These are phyloP conservation scores for Grosmannia serpens DNA, from an alignment of 2,329 filamentous ascomycete genomes.

Conservation along the genomic window DNA sequence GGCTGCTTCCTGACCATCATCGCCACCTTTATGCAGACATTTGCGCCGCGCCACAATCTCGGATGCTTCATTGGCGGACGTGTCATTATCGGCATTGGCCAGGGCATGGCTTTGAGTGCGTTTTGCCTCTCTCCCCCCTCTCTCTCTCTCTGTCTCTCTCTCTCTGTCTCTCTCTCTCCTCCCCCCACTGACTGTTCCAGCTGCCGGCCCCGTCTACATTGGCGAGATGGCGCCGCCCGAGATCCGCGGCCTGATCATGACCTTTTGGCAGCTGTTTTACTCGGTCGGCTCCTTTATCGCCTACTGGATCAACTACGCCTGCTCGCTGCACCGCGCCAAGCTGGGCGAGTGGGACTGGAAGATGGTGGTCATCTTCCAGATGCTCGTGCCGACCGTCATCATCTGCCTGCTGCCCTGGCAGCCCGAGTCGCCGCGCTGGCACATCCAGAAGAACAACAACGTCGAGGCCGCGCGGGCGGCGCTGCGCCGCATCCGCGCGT, in stretches of 20 bases:
- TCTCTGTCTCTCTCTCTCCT: too few relatives aligned
- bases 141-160: too few relatives aligned
- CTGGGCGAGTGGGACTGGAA: constrained; percentile 65
- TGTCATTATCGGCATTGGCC: constrained; percentile 57
- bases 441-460: constrained; percentile 48
- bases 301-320: constrained; percentile 54
- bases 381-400: constrained; percentile 54
- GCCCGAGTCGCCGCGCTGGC: constrained; percentile 59
- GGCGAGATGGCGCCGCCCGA: constrained; percentile 53
- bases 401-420: constrained; percentile 51
- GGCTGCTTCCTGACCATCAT: constrained; percentile 55
- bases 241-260: constrained; percentile 57
- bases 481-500: constrained; percentile 49
- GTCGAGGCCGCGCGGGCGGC: constrained; percentile 47
- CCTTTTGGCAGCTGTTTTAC: constrained; percentile 60
- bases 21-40: constrained; percentile 58
- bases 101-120: constrained; percentile 44
- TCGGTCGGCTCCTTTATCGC: constrained; percentile 54
- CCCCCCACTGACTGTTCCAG: constrained; percentile 19
- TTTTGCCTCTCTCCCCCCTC: not conserved
- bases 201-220: constrained; percentile 59
- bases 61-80: constrained; percentile 58
- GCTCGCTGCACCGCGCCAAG: constrained; percentile 37
- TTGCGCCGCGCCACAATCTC: constrained; percentile 47
- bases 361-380: constrained; percentile 62